Evolutionary conservation across 768 basidiomycete species (phyloP).

Genomic region (Holtermanniella nyarrowii): DNA sequence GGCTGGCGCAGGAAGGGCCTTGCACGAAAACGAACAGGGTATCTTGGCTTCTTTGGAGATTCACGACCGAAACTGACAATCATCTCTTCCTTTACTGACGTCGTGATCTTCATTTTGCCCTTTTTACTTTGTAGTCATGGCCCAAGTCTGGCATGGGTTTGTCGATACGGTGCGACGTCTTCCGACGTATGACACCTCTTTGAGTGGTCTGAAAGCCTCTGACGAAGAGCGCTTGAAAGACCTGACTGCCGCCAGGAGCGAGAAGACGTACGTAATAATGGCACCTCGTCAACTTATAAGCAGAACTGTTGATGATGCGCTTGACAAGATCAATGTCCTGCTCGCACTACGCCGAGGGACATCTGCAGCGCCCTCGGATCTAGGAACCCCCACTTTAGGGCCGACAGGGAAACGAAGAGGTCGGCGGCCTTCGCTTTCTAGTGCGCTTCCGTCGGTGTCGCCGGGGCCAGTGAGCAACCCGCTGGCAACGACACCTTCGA

Average conservation of each 20-base stretch:
- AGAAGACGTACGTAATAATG: conserved; percentile 14
- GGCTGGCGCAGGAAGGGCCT: not conserved
- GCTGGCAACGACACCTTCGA: not conserved
- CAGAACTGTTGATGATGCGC: conserved; percentile 16
- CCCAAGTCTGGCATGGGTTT: conserved; percentile 24
- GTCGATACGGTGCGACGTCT: conserved; percentile 28
- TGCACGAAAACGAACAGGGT: not conserved
- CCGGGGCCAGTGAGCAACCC: not conserved
- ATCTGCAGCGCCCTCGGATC: not conserved
- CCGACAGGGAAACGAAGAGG: not conserved
- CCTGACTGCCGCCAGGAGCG: conserved; percentile 3
- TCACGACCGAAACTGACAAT: not conserved
- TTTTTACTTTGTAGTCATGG: conserved; percentile 9
- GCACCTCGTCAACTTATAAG: conserved; percentile 1
- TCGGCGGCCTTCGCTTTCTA: not conserved
- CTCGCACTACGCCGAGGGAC: conserved; percentile 15
- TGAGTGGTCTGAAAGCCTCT: not conserved
- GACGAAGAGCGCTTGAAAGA: conserved; percentile 5
- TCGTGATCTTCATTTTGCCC: not conserved
- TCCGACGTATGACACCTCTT: conserved; percentile 9
- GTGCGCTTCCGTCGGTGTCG: not conserved
- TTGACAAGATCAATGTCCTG: conserved; percentile 22
- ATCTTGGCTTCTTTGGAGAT: too few relatives aligned
- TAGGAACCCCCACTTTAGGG: not conserved
- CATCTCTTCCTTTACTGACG: not conserved